Percentiles rank a stretch among this genome's conserved stretches.
Conservation (phyloP, 2,329 filamentous ascomycete species). For the Xylaria sp. region DNA sequence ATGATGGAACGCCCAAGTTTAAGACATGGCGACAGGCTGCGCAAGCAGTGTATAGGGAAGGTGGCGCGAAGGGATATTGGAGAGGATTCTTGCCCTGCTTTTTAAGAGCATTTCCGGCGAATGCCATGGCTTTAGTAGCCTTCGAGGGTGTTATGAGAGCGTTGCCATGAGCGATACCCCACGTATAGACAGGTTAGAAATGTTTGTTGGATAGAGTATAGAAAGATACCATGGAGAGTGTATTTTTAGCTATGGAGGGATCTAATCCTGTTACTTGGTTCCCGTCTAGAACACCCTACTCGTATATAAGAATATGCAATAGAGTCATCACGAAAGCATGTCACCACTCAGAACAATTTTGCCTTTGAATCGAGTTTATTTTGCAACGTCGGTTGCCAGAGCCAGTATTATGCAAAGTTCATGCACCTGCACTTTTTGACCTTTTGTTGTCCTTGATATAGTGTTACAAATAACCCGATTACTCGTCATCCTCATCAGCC, state of each 20-base stretch:
- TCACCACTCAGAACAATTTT: conserved; percentile 33
- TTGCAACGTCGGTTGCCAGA: conserved; percentile 36
- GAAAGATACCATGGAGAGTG: neutral
- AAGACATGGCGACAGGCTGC: conserved; percentile 83
- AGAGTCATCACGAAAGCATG: conserved; percentile 1
- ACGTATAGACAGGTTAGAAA: conserved; percentile 20
- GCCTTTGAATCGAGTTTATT: conserved; percentile 42
- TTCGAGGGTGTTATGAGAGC: conserved; percentile 91
- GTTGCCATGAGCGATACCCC: conserved; percentile 55
- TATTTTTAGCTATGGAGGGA: neutral
- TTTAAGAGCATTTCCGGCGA: conserved; percentile 91
- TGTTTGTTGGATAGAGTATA: conserved; percentile 10
- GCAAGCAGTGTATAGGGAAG: conserved; percentile 77
- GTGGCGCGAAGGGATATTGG: conserved; percentile 85
- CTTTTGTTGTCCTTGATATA: conserved; percentile 26
- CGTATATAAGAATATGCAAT: neutral
- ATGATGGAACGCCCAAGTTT: conserved; percentile 75
- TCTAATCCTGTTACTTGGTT: neutral
- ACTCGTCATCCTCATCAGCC: conserved; percentile 98
- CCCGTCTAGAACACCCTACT: neutral
- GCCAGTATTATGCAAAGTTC: conserved; percentile 38
- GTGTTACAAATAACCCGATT: conserved; percentile 56
- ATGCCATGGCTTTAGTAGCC: conserved; percentile 90
- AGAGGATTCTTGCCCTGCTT: conserved; percentile 95
- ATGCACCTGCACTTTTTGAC: conserved; percentile 34